These are phyloP conservation scores for Trametes polyzona DNA, from an alignment of 1,284 basidiomycete genomes.

Conservation along the genomic window DNA sequence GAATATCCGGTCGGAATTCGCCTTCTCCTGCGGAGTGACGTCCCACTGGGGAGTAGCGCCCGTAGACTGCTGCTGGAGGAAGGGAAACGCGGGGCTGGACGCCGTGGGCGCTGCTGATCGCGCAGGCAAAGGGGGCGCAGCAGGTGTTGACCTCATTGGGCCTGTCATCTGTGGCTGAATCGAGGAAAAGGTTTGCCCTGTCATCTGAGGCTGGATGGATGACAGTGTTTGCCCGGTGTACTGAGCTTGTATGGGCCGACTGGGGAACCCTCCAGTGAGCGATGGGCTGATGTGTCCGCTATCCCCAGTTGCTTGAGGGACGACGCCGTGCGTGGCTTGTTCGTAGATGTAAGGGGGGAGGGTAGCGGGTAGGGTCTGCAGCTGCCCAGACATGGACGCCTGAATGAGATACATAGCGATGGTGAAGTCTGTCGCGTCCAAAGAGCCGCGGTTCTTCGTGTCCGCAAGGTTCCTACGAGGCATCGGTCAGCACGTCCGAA, in stretches of 20 bases:
- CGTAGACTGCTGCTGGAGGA: slow-evolving; percentile 28
- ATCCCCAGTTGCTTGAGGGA: slow-evolving; percentile 62
- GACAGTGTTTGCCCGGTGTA: slow-evolving; percentile 58
- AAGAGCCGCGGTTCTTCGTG: slow-evolving; percentile 87
- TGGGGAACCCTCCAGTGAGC: slow-evolving; percentile 42
- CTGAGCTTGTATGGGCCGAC: slow-evolving; percentile 56
- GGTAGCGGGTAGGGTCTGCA: slow-evolving; percentile 74
- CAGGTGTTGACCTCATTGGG: slow-evolving; percentile 48
- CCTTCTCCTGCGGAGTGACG: slow-evolving; percentile 83
- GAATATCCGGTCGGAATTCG: slow-evolving; percentile 83
- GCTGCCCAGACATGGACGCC: slow-evolving; percentile 82
- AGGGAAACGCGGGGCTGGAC: slow-evolving; percentile 34
- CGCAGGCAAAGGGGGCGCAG: slow-evolving; percentile 51
- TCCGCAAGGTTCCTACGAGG: slow-evolving; percentile 86
- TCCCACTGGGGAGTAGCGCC: slow-evolving; percentile 68
- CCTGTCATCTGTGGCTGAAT: slow-evolving; percentile 51
- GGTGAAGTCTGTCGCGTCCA: slow-evolving; percentile 93
- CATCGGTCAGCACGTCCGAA: neutral
- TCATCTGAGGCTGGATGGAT: slow-evolving; percentile 45
- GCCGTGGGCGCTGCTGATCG: slow-evolving; percentile 37
- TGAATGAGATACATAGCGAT: slow-evolving; percentile 98
- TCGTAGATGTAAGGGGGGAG: slow-evolving; percentile 95
- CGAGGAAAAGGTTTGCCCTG: slow-evolving; percentile 47
- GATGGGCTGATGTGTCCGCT: slow-evolving; percentile 62
- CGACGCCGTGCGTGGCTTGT: slow-evolving; percentile 64